Conservation (phyloP, 306 rosid species). For the Crataegus laevigata region DNA sequence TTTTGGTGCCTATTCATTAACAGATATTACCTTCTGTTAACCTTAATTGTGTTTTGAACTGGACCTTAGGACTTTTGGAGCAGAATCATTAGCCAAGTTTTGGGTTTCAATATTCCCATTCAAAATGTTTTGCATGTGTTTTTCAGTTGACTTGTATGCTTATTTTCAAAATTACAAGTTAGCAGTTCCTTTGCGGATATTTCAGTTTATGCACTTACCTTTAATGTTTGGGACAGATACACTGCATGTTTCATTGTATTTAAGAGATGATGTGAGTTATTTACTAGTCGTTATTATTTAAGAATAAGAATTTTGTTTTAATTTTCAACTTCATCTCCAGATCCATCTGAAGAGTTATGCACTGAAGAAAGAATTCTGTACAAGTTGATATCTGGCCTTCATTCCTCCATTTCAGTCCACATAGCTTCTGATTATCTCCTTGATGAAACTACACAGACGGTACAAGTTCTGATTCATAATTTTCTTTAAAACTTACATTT, state of each 20-base stretch:
- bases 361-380: slow-evolving; percentile 85
- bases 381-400: slow-evolving; percentile 97
- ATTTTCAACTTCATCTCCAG: slow-evolving; percentile 27
- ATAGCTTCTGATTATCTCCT: slow-evolving; percentile 83
- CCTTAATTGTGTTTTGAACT: not conserved
- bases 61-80: not conserved
- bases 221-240: not conserved
- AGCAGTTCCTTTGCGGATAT: not conserved
- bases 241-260: not conserved
- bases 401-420: slow-evolving; percentile 92
- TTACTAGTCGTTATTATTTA: not conserved
- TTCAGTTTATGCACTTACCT: not conserved
- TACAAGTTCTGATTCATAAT: slow-evolving; percentile 19
- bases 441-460: slow-evolving; percentile 62
- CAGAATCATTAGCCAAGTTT: not conserved
- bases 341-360: slow-evolving; percentile 75
- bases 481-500: not conserved
- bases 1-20: not conserved
- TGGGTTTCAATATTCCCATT: not conserved
- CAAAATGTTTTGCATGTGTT: not conserved
- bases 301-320: not conserved
- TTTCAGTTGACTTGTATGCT: not conserved
- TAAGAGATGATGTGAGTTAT: not conserved
- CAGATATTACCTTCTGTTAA: not conserved
- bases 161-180: not conserved